Percentiles rank a stretch among this genome's conserved stretches.
Evolutionary conservation across 1,284 basidiomycete species (phyloP).

Genomic region (Fereydounia khargensis): DNA sequence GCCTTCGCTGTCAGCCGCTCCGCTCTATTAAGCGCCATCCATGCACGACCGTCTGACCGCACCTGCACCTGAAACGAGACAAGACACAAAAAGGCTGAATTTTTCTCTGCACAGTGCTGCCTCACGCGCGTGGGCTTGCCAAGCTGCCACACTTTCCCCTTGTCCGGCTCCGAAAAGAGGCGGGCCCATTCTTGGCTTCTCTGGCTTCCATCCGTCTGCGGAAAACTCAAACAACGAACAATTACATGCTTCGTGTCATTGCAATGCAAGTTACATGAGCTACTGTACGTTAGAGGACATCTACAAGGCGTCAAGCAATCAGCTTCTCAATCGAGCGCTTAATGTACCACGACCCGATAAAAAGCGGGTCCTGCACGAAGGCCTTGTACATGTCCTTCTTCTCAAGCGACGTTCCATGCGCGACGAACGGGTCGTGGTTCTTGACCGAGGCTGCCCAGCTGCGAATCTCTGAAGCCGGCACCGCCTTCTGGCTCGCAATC

Average conservation of each 20-base stretch:
- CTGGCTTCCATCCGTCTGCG: too few species aligned
- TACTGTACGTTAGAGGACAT: background rate
- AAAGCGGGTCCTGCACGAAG: constrained; percentile 19
- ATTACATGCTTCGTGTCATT: background rate
- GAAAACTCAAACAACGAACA: too few species aligned
- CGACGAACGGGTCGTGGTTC: constrained; percentile 20
- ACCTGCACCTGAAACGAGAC: too few species aligned
- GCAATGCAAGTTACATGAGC: background rate
- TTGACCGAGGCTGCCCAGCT: constrained; percentile 28
- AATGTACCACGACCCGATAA: constrained; percentile 28
- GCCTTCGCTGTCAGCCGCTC: too few species aligned
- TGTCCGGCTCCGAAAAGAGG: too few species aligned
- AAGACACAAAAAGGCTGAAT: too few species aligned
- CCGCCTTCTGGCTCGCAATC: constrained; percentile 40
- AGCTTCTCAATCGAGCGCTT: constrained; percentile 26
- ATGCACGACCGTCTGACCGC: too few species aligned
- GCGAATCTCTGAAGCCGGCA: constrained; percentile 15
- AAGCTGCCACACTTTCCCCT: too few species aligned
- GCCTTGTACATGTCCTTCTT: constrained; percentile 15
- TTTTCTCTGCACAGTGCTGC: too few species aligned
- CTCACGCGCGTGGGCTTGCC: too few species aligned
- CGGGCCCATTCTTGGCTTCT: too few species aligned
- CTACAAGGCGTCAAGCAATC: constrained; percentile 14
- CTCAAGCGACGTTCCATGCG: constrained; percentile 4
- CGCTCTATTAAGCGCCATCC: too few species aligned